Conservation (phyloP, 202 grass and related monocot genomes). For the Alloteropsis angusta region DNA sequence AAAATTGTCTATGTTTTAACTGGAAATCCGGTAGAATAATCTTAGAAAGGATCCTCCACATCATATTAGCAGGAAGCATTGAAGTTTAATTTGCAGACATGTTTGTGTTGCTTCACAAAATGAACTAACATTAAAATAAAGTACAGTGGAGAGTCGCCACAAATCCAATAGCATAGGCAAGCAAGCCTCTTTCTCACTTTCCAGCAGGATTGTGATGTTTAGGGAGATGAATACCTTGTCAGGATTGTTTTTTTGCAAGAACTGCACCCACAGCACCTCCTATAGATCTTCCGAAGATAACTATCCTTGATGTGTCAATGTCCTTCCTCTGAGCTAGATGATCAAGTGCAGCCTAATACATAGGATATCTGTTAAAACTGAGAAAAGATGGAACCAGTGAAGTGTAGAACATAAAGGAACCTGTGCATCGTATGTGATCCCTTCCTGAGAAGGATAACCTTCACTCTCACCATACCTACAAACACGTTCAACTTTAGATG, state of each 20-base stretch:
- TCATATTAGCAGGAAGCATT: not conserved
- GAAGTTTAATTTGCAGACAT: not conserved
- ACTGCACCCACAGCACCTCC: slow-evolving; percentile 94
- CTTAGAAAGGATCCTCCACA: not conserved
- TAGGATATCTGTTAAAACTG: slow-evolving; percentile 9
- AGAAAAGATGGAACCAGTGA: slow-evolving; percentile 1
- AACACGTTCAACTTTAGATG: slow-evolving; percentile 21
- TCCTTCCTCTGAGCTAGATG: slow-evolving; percentile 89
- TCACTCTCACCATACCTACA: slow-evolving; percentile 96
- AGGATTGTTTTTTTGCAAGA: slow-evolving; percentile 88
- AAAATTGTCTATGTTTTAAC: not conserved
- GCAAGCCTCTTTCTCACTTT: not conserved
- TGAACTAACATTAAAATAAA: not conserved
- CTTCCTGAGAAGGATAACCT: slow-evolving; percentile 88
- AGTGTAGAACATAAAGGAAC: slow-evolving; percentile 33
- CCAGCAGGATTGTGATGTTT: not conserved
- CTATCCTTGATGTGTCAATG: slow-evolving; percentile 89
- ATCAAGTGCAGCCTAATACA: slow-evolving; percentile 86
- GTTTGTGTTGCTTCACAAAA: too few relatives aligned
- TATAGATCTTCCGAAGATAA: slow-evolving; percentile 94
- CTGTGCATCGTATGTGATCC: slow-evolving; percentile 94
- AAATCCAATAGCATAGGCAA: slow-evolving; percentile 9
- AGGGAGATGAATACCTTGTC: too few relatives aligned
- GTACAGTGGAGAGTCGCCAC: not conserved
- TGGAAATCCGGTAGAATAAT: not conserved